Evolutionary conservation across 2,329 filamentous ascomycete species (phyloP).

Genomic region (Arachnomyces sp.): DNA sequence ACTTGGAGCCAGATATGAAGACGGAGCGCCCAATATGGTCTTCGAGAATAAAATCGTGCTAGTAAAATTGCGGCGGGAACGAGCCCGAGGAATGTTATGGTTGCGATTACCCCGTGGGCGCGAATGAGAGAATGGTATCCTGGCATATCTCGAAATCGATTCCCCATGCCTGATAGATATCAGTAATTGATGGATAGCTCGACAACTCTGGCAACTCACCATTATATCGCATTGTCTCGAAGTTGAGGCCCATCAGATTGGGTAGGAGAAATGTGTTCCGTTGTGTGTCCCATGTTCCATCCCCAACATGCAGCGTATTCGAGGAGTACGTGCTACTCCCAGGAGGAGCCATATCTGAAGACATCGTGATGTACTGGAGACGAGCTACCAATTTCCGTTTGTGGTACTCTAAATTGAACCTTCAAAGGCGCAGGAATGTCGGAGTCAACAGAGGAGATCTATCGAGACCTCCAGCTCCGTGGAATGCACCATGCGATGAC

Average conservation of each 20-base stretch:
- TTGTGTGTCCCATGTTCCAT: conserved; percentile 57
- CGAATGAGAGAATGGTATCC: conserved; percentile 51
- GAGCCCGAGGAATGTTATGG: conserved; percentile 53
- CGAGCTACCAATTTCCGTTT: conserved; percentile 4
- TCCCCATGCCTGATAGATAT: conserved; percentile 51
- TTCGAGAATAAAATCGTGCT: conserved; percentile 51
- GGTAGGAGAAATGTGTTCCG: conserved; percentile 57
- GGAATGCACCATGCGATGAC: conserved; percentile 36
- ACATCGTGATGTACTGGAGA: conserved; percentile 19
- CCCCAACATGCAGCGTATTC: conserved; percentile 54
- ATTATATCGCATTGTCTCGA: conserved; percentile 60
- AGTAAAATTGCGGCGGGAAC: conserved; percentile 53
- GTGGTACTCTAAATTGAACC: too few relatives aligned
- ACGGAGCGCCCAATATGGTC: conserved; percentile 48
- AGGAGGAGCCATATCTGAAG: conserved; percentile 43
- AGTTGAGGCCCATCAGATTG: conserved; percentile 56
- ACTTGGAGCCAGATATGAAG: conserved; percentile 58
- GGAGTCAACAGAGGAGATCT: conserved; percentile 34
- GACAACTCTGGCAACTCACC: conserved; percentile 34
- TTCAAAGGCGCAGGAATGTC: conserved; percentile 28
- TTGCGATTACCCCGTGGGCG: conserved; percentile 53
- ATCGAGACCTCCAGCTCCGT: conserved; percentile 34
- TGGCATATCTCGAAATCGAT: conserved; percentile 52
- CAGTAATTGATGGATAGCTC: conserved; percentile 5
- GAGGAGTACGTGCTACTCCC: conserved; percentile 56